Base-by-base conservation (phyloP, 805 yeast genomes). In the Sugiyamaella qingdaonensis region DNA sequence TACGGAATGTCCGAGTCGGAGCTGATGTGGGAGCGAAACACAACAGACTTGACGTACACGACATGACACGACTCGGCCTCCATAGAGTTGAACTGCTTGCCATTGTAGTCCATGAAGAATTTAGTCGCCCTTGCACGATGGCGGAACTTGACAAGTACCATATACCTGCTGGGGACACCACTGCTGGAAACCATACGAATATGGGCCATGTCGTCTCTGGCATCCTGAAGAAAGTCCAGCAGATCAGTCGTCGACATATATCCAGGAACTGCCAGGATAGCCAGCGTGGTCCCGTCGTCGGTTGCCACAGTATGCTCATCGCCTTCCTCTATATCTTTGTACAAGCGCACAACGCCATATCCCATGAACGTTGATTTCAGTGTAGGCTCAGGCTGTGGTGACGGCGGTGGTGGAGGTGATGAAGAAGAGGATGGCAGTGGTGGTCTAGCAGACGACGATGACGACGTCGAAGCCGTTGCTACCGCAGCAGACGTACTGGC, bases 51-150 rank as follows among this genome's bases (percentile, higher is more conserved):
- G n/a, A 90, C 80, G 56, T 77, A 80, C 1, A 90, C 78, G 2
- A 82, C 87, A 64, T 85, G 90, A 61, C 97, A 90, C 11, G 80
- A 74, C 62, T 91, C 96, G 0, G 95, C 88, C 62, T 91, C 97
- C 86, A 90, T 84, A 7, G 92, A 81, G 60, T 85, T 89, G 72
- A 91, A 90, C 9, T 78, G 76, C 55, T 78, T 79, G 3, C 95
- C 95, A 64, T 90, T 84, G 62, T 75, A 88, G 29, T 73, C 73
- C 42, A 77, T 76, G 58, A 82, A 82, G 67, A 91, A 91, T 39
- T 70, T 72, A n/a, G 78, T 75, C 0, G 96, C 90, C 35, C 70
- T 63, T 1, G 75, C 69, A 1, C 76, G 63, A 36, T 77, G 77
- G 37, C 78, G 74, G 68, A 90, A 90, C 68, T 90, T 89, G 68